Percentiles rank a stretch among this genome's conserved stretches.
phyloP scores from a whole-genome alignment of 1,139 yeast genomes.

The Hanseniaspora uvarum region DNA sequence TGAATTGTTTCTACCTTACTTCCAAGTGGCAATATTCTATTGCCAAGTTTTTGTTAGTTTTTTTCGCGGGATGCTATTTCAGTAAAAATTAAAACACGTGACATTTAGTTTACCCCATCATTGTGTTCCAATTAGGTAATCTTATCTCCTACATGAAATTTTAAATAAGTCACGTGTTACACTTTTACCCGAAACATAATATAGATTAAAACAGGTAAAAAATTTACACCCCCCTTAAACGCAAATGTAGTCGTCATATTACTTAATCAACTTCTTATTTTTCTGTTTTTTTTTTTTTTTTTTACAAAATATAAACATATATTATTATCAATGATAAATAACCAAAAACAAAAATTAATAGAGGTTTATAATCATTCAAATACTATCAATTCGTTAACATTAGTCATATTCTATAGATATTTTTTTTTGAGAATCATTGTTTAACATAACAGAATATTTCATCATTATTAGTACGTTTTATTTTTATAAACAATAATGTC shows the following conservation, averaged over 20 bases:
- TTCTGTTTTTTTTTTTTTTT: no score
- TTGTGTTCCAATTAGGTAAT: no score
- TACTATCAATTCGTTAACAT: not conserved
- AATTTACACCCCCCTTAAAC: not conserved
- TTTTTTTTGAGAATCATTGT: not conserved
- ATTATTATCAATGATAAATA: no score
- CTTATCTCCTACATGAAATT: not conserved
- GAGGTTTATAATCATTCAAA: not conserved
- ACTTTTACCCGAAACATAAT: not conserved
- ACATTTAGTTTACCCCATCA: no score
- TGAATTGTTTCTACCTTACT: not conserved
- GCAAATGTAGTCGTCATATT: not conserved
- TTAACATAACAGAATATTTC: not conserved
- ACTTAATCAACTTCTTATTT: no score
- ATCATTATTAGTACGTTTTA: not conserved
- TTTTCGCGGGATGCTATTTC: no score
- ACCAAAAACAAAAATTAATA: no score
- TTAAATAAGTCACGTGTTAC: no score
- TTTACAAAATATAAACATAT: no score
- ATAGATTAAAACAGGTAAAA: not conserved
- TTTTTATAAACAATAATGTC: constrained; percentile 1
- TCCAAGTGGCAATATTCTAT: no score
- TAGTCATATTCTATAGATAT: not conserved
- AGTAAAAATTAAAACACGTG: no score
- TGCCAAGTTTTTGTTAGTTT: no score